Conservation (phyloP, 202 grass and related monocot genomes). For the Cymbopogon flexuosus region DNA sequence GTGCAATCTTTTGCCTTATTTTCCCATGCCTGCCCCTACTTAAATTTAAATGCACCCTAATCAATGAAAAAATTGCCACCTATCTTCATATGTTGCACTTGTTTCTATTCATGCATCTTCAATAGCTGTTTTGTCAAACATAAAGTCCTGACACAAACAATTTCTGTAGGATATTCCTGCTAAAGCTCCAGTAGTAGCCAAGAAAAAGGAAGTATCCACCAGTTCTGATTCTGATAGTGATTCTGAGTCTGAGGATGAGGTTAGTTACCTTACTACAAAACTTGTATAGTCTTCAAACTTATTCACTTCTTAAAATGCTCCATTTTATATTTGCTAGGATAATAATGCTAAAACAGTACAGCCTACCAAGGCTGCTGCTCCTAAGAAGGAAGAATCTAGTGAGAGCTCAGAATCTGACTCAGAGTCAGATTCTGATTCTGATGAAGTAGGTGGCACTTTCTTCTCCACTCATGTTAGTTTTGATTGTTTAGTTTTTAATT, state of each 20-base stretch:
- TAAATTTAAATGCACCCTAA: neutral
- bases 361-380: slow-evolving; percentile 27
- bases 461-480: neutral
- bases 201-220: slow-evolving; percentile 49
- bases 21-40: neutral
- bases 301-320: neutral
- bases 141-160: neutral
- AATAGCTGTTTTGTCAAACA: neutral
- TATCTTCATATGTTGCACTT: neutral
- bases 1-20: neutral
- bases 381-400: slow-evolving; percentile 48
- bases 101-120: neutral
- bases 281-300: neutral
- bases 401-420: slow-evolving; percentile 41
- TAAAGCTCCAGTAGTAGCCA: slow-evolving; percentile 36
- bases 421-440: slow-evolving; percentile 26
- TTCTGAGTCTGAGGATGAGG: slow-evolving; percentile 44
- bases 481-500: slow-evolving; percentile 3
- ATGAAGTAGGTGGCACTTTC: slow-evolving; percentile 32
- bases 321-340: slow-evolving; percentile 14
- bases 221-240: slow-evolving; percentile 50
- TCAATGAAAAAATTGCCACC: neutral
- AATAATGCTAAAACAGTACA: slow-evolving; percentile 32
- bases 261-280: slow-evolving; percentile 19
- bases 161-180: slow-evolving; percentile 36